Percentiles rank a stretch among this genome's conserved stretches.
These are phyloP conservation scores for Coemansia umbellata DNA, from an alignment of 192 early-diverging fungal species.

Conservation along the genomic window DNA sequence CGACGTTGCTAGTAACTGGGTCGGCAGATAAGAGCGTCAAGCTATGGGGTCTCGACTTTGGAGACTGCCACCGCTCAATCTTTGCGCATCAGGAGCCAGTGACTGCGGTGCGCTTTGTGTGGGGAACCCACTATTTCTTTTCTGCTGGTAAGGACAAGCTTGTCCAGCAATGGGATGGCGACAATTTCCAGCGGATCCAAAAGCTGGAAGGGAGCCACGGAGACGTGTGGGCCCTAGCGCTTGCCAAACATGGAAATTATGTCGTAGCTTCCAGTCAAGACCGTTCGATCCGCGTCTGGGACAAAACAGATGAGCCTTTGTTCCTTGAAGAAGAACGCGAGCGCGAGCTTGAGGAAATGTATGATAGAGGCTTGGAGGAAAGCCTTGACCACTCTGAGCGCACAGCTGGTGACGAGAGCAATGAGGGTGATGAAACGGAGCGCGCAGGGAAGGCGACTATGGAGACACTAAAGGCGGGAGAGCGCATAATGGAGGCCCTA, in stretches of 20 bases:
- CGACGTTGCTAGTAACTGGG: constrained; percentile 84
- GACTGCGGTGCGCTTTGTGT: constrained; percentile 84
- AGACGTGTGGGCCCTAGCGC: constrained; percentile 91
- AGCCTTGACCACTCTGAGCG: constrained; percentile 51
- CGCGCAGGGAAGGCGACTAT: constrained; percentile 84
- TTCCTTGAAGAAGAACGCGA: constrained; percentile 96
- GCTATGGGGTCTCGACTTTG: constrained; percentile 98
- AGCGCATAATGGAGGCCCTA: constrained; percentile 88
- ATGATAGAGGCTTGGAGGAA: constrained; percentile 72
- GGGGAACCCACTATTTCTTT: constrained; percentile 94
- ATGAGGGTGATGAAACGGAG: constrained; percentile 56
- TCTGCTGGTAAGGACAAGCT: constrained; percentile 85
- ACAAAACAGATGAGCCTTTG: constrained; percentile 92
- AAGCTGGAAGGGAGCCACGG: constrained; percentile 88
- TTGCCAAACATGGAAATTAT: constrained; percentile 85
- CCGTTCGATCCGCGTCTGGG: constrained; percentile 92
- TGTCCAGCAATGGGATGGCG: constrained; percentile 95
- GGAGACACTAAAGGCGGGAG: constrained; percentile 95
- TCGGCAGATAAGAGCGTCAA: constrained; percentile 98
- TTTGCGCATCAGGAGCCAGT: constrained; percentile 92
- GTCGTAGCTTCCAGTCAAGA: constrained; percentile 90
- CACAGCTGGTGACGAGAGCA: constrained; percentile 42
- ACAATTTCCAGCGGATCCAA: constrained; percentile 96
- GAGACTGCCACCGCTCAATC: constrained; percentile 94
- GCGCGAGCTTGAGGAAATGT: constrained; percentile 86